phyloP scores from a whole-genome alignment of 371 early-diverging fungal genomes.

The Mortierella sp. region DNA sequence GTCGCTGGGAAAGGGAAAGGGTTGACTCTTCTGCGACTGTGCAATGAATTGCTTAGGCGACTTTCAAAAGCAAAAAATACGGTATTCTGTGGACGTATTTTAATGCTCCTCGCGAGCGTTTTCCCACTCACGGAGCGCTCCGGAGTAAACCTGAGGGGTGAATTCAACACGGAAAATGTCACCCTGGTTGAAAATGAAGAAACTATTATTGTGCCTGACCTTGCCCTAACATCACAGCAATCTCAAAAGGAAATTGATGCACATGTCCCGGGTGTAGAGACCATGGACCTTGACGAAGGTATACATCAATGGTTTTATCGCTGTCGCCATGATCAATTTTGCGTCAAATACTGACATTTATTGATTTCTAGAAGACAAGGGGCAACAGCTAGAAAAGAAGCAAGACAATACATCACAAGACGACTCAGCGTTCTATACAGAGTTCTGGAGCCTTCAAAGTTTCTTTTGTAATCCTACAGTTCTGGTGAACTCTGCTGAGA shows the following conservation, averaged over 20 bases:
- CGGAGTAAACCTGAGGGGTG: conserved; percentile 87
- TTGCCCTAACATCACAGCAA: conserved; percentile 14
- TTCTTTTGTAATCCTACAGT: conserved; percentile 43
- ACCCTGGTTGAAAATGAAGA: conserved; percentile 69
- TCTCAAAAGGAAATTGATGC: conserved; percentile 60
- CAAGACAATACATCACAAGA: conserved; percentile 17
- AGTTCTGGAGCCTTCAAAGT: conserved; percentile 49
- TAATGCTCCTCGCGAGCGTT: conserved; percentile 83
- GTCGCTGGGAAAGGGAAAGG: conserved; percentile 83
- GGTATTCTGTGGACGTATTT: conserved; percentile 85
- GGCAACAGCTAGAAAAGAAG: neutral
- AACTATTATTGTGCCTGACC: conserved; percentile 31
- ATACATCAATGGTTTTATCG: neutral
- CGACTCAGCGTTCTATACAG: conserved; percentile 27
- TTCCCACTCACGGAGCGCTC: conserved; percentile 88
- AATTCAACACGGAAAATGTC: conserved; percentile 79
- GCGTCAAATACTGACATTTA: neutral
- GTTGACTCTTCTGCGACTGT: conserved; percentile 82
- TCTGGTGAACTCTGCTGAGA: conserved; percentile 24
- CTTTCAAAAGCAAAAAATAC: conserved; percentile 83
- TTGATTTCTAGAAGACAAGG: neutral
- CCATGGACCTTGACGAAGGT: conserved; percentile 48
- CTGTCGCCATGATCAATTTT: too few relatives aligned
- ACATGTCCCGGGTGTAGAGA: conserved; percentile 45
- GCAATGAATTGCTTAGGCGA: conserved; percentile 86